Evolutionary conservation across 345 rosid species (phyloP), one percentile per base, ranked within the genome.

Genomic region (Eucalyptus brandiana): DNA sequence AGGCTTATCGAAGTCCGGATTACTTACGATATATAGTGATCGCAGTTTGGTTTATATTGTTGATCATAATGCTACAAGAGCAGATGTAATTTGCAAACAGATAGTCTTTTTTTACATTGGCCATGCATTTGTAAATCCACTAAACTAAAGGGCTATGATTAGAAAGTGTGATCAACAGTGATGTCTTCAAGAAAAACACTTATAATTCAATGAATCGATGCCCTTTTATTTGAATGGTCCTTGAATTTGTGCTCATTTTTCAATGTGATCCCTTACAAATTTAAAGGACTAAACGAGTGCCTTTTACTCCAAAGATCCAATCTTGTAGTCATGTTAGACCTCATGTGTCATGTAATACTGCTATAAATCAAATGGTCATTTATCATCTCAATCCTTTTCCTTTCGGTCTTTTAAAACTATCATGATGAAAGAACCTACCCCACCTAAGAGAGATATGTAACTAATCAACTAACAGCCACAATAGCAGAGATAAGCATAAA

Each of bases 261-360:
- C 13, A 24, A 56, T 24, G 62, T 5, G 62, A 10, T 53, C 58
- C 58, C 58, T 53, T 60, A 28, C 32, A 28, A 60, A 28, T 60
- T 28, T 60, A 12, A 60, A 0, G 2, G 17, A 0, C 69, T 28
- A 28, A 60, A 28, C 16, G 1, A 60, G 15, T 60, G 17, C 17
- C 0, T 58, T 58, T 58, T 58, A 58, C n/a, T 58, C 67, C 15
- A 60, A 7, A 60, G 32, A 60, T 28, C 69, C 69, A 60, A 60
- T 60, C 17, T 60, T 12, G 17, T 28, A 28, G 69, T 28, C 69
- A 60, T 28, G 0, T 60, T 6, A 13, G 69, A 60, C n/a, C 32
- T 60, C 32, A 28, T 1, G 69, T 6, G 7, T 28, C 32, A 60
- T 60, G 15, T 28, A 60, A 26, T 28, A 60, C 67, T 60, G 5